phyloP scores from a whole-genome alignment of 2,329 filamentous ascomycete genomes.

The Nemania sp. region DNA sequence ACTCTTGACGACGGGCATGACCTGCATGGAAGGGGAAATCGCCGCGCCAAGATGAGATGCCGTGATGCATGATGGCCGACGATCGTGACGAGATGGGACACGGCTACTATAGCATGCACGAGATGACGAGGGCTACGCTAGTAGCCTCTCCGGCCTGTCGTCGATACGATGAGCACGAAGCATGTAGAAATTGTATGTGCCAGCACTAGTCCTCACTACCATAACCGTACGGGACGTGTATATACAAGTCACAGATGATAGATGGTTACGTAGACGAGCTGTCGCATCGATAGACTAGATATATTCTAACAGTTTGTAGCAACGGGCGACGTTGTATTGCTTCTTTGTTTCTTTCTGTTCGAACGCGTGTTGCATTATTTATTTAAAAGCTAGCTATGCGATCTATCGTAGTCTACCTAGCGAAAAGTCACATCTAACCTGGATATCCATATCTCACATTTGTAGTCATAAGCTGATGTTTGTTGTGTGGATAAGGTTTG shows the following conservation, averaged over 20 bases:
- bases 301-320: not conserved
- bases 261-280: not conserved
- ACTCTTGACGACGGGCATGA: not conserved
- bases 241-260: not conserved
- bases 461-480: not conserved
- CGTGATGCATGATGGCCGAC: not conserved
- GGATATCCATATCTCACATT: not conserved
- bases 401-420: no score
- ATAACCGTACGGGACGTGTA: not conserved
- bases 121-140: not conserved
- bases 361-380: not conserved
- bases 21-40: not conserved
- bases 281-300: not conserved
- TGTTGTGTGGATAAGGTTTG: not conserved
- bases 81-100: not conserved
- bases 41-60: not conserved
- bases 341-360: not conserved
- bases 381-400: no score
- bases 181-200: not conserved
- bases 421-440: no score
- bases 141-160: not conserved
- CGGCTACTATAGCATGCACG: not conserved
- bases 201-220: not conserved
- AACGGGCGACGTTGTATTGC: not conserved
- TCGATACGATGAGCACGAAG: not conserved